A percentile compares a stretch with the other conserved stretches of the same genome.
Evolutionary conservation across 2,329 filamentous ascomycete species (phyloP).

Genomic region (Pseudocercospora crystallina): DNA sequence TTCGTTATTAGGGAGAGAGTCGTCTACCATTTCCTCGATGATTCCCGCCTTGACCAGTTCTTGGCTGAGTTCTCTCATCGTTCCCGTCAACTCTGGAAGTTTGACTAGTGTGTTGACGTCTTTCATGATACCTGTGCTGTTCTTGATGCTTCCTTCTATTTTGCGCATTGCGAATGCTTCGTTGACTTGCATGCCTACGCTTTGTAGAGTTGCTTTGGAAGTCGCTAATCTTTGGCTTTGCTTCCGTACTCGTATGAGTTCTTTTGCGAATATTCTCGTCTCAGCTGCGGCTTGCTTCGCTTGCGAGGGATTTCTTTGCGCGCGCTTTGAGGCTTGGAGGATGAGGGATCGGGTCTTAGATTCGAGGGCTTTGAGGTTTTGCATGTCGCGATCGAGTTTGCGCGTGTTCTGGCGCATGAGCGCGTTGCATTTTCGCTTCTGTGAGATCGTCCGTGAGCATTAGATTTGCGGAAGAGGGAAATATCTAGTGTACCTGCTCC

Average conservation of each 20-base stretch:
- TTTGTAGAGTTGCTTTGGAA: conserved; percentile 85
- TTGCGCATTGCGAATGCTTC: conserved; percentile 94
- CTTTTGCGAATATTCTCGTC: conserved; percentile 82
- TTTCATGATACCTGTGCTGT: conserved; percentile 91
- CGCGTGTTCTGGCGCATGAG: conserved; percentile 87
- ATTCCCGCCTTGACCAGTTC: conserved; percentile 94
- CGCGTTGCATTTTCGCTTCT: conserved; percentile 94
- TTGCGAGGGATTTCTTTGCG: conserved; percentile 74
- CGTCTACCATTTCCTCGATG: conserved; percentile 95
- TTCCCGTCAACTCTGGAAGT: conserved; percentile 80
- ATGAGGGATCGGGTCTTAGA: conserved; percentile 83
- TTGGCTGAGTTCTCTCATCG: conserved; percentile 82
- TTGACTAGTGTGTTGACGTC: conserved; percentile 86
- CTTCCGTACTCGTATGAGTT: conserved; percentile 80
- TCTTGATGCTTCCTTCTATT: conserved; percentile 88
- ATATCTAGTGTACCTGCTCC: conserved; percentile 67
- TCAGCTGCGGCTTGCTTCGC: conserved; percentile 77
- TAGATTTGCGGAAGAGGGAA: conserved; percentile 2
- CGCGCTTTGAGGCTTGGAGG: conserved; percentile 76
- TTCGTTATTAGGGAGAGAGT: conserved; percentile 74
- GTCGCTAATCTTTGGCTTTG: conserved; percentile 74
- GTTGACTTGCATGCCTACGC: conserved; percentile 95
- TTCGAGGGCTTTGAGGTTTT: conserved; percentile 74
- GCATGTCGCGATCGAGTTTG: conserved; percentile 91
- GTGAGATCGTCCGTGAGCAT: conserved; percentile 4